Evolutionary conservation across 192 early-diverging fungal genomes (phyloP).

Genomic region (Spizellomyces sp.): DNA sequence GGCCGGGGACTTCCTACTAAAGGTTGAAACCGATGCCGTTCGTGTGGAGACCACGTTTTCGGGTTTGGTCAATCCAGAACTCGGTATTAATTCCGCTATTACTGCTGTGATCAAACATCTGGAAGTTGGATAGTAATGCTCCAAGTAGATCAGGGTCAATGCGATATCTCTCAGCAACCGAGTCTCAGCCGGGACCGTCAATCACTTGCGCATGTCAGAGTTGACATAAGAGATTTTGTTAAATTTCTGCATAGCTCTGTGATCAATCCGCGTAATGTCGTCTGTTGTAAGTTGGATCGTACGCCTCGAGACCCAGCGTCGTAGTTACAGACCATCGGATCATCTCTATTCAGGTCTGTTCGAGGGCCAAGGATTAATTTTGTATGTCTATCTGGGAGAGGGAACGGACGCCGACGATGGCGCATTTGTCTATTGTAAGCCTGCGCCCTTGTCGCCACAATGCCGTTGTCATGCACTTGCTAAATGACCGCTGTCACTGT

Average conservation of each 20-base stretch:
- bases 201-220: constrained; percentile 65
- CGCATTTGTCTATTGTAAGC: constrained; percentile 33
- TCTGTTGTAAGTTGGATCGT: constrained; percentile 63
- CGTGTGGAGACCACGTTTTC: constrained; percentile 62
- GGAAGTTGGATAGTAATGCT: background rate
- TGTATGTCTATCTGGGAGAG: constrained; percentile 37
- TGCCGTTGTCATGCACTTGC: no score
- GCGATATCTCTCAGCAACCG: constrained; percentile 1
- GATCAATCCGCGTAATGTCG: constrained; percentile 74
- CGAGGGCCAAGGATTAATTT: constrained; percentile 19
- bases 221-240: constrained; percentile 74
- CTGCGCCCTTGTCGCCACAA: no score
- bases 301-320: background rate
- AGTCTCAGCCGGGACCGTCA: constrained; percentile 27
- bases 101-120: no score
- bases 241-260: constrained; percentile 77
- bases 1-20: constrained; percentile 62
- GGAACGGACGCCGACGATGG: constrained; percentile 29
- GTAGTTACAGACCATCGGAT: background rate
- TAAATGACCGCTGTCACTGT: no score
- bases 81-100: constrained; percentile 36
- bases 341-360: constrained; percentile 14
- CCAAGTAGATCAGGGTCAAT: constrained; percentile 6
- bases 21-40: constrained; percentile 61
- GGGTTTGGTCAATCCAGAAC: constrained; percentile 59